A percentile compares a stretch with the other conserved stretches of the same genome.
Evolutionary conservation across 257 asterid species (phyloP).

Genomic region (Solanum paucissectum): DNA sequence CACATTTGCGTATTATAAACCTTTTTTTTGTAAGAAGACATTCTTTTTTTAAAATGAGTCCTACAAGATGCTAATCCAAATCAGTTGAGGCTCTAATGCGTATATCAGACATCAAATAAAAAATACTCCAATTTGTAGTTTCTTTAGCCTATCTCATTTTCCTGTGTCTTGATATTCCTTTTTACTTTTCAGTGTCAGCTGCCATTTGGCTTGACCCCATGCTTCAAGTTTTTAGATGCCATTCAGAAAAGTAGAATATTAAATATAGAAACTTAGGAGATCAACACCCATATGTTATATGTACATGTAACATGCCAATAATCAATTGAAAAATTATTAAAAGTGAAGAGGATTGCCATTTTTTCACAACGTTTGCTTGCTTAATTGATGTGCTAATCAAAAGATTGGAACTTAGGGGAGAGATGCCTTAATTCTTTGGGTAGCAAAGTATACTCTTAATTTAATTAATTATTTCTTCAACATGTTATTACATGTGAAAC

Average conservation of each 20-base stretch:
- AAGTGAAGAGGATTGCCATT: background rate
- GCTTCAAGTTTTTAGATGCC: constrained; percentile 19
- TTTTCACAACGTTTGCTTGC: background rate
- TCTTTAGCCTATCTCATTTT: constrained; percentile 10
- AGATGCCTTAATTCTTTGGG: constrained; percentile 31
- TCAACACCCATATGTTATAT: too few relatives aligned
- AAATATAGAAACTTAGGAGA: background rate
- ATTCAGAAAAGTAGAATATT: background rate
- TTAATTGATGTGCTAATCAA: constrained; percentile 22
- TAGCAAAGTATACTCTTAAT: background rate
- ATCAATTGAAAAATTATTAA: background rate
- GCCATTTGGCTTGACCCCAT: constrained; percentile 28
- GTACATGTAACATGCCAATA: background rate
- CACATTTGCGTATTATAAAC: too few relatives aligned
- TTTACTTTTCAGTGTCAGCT: constrained; percentile 18
- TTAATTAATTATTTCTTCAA: background rate
- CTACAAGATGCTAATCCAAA: too few relatives aligned
- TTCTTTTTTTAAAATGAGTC: too few relatives aligned
- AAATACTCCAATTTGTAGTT: background rate
- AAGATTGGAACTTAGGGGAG: constrained; percentile 23
- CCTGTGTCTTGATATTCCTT: constrained; percentile 19
- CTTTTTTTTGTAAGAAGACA: too few relatives aligned
- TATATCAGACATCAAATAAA: too few relatives aligned
- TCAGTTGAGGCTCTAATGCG: too few relatives aligned
- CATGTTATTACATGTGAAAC: background rate